phyloP scores from a whole-genome alignment of 148 eudicot species.

The Rhododendron simsii region DNA sequence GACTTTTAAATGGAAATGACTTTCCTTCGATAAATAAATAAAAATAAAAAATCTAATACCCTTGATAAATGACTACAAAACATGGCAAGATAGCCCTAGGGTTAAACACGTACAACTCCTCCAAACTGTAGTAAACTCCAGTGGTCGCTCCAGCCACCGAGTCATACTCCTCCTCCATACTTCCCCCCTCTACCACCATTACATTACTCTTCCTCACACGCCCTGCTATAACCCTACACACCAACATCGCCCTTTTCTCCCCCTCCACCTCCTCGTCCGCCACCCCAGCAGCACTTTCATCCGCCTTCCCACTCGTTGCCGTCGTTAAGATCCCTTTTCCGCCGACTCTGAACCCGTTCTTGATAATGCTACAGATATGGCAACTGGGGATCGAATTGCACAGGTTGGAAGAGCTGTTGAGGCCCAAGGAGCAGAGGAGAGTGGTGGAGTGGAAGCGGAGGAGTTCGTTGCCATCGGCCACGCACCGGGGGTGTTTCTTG shows the following conservation, averaged over 20 bases:
- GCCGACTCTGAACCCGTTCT: slow-evolving; percentile 52
- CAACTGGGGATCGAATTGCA: slow-evolving; percentile 73
- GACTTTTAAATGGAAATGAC: no score
- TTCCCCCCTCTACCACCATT: no score
- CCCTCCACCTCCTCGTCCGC: slow-evolving; percentile 25
- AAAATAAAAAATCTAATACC: slow-evolving; percentile 33
- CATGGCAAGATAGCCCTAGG: slow-evolving; percentile 94
- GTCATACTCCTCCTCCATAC: slow-evolving; percentile 58
- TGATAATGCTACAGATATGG: slow-evolving; percentile 64
- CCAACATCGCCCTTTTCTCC: slow-evolving; percentile 77
- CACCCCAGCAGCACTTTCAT: slow-evolving; percentile 43
- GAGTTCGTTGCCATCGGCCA: slow-evolving; percentile 94
- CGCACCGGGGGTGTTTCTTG: slow-evolving; percentile 72
- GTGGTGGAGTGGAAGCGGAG: slow-evolving; percentile 84
- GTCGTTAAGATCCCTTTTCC: slow-evolving; percentile 67
- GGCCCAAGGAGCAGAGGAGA: slow-evolving; percentile 68
- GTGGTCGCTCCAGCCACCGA: slow-evolving; percentile 57
- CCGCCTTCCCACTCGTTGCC: slow-evolving; percentile 86
- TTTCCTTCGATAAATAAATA: no score
- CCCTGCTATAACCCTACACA: slow-evolving; percentile 90
- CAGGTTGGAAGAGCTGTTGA: slow-evolving; percentile 73
- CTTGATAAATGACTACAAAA: slow-evolving; percentile 83
- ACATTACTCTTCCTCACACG: slow-evolving; percentile 48
- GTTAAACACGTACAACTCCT: slow-evolving; percentile 84
- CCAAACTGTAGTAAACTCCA: slow-evolving; percentile 76